Conservation (phyloP, 1,139 yeast genomes). For the Geotrichum armillariae region DNA sequence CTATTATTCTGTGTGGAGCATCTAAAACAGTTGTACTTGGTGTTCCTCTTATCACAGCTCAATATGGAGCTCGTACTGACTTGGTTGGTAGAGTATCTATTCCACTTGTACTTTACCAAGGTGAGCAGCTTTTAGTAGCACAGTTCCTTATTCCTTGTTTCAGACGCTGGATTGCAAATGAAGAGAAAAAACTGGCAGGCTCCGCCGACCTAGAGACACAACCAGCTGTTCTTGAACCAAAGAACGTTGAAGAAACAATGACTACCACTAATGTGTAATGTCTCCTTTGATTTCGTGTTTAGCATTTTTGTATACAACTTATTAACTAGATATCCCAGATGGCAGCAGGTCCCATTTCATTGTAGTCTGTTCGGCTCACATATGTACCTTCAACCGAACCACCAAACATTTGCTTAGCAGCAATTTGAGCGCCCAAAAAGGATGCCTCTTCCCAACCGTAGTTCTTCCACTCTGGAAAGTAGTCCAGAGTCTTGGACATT, state of each 20-base stretch:
- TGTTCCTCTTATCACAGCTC: conserved; percentile 75
- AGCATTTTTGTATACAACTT: too few species aligned
- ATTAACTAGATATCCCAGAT: conserved; percentile 51
- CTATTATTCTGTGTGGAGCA: conserved; percentile 85
- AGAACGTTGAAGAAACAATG: not conserved
- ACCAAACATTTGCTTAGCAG: conserved; percentile 79
- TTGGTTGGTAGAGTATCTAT: conserved; percentile 71
- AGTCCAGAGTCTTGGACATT: conserved; percentile 76
- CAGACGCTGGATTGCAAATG: conserved; percentile 56
- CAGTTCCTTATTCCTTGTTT: conserved; percentile 65
- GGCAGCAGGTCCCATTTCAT: conserved; percentile 72
- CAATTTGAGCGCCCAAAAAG: conserved; percentile 85
- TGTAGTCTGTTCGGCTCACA: conserved; percentile 70
- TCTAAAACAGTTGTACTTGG: conserved; percentile 94
- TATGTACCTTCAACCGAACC: conserved; percentile 60
- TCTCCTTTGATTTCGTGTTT: too few species aligned
- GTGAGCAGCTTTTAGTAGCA: conserved; percentile 81
- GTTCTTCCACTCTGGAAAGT: conserved; percentile 94
- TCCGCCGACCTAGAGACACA: not conserved
- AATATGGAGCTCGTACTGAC: conserved; percentile 64
- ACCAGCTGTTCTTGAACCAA: not conserved
- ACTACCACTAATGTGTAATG: not conserved
- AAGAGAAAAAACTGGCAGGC: not conserved
- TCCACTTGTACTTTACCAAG: conserved; percentile 81
- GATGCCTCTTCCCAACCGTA: conserved; percentile 74